A percentile compares a stretch with the other conserved stretches of the same genome.
Evolutionary conservation across 2,329 filamentous ascomycete species (phyloP).

Genomic region (Pyricularia grisea): DNA sequence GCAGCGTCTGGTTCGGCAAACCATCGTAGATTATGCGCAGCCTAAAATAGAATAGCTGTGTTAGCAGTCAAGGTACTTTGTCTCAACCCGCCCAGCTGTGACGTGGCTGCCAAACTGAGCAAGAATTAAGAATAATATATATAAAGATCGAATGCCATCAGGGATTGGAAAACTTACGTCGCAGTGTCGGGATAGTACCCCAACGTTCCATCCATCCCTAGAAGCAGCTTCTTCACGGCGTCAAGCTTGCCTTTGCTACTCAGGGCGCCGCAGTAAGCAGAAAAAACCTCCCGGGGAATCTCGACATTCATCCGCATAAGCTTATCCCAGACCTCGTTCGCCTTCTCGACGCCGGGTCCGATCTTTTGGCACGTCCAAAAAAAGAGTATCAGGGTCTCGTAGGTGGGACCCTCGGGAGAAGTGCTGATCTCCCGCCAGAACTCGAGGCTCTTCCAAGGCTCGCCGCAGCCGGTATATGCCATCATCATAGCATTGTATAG

Average conservation of each 20-base stretch:
- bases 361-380: slow-evolving; percentile 67
- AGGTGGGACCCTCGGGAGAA: slow-evolving; percentile 77
- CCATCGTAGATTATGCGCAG: slow-evolving; percentile 70
- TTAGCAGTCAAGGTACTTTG: neutral
- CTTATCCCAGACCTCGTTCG: slow-evolving; percentile 61
- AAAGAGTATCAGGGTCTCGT: slow-evolving; percentile 69
- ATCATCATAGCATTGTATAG: slow-evolving; percentile 82
- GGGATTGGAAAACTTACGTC: slow-evolving; percentile 49
- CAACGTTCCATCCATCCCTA: slow-evolving; percentile 55
- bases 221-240: slow-evolving; percentile 56
- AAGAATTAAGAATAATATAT: neutral
- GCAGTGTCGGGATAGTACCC: slow-evolving; percentile 58
- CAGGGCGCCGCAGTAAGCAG: slow-evolving; percentile 67
- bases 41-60: slow-evolving; percentile 28
- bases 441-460: slow-evolving; percentile 57
- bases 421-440: slow-evolving; percentile 81
- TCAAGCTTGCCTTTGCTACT: slow-evolving; percentile 64
- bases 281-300: slow-evolving; percentile 63
- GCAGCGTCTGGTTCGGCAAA: slow-evolving; percentile 53
- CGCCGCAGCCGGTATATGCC: slow-evolving; percentile 64
- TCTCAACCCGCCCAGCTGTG: neutral
- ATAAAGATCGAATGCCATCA: slow-evolving; percentile 1
- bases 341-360: slow-evolving; percentile 46
- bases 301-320: slow-evolving; percentile 69
- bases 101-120: neutral